phyloP scores from a whole-genome alignment of 2,329 filamentous ascomycete genomes.

The Coniochaeta sp. region DNA sequence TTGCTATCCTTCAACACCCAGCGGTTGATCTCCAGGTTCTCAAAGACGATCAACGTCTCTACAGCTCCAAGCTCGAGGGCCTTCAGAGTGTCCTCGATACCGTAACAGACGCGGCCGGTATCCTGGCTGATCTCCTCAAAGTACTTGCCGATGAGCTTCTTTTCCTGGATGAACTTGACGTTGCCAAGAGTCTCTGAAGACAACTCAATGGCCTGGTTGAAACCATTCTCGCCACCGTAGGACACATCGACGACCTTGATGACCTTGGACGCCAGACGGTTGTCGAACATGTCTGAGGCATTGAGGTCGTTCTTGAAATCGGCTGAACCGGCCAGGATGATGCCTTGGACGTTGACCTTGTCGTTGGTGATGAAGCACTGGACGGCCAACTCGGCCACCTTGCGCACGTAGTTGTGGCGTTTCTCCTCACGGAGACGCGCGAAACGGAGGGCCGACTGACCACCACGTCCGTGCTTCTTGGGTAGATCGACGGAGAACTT shows the following conservation, averaged over 20 bases:
- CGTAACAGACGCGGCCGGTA: constrained; percentile 93
- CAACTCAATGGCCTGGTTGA: constrained; percentile 98
- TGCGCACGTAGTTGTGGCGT: constrained; percentile 99
- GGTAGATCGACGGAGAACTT: constrained; percentile 98
- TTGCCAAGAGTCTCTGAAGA: constrained; percentile 93
- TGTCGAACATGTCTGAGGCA: constrained; percentile 94
- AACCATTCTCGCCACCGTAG: constrained; percentile 97
- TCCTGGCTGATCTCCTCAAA: constrained; percentile 99
- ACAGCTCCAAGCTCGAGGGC: constrained; percentile 92
- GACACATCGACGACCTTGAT: constrained; percentile 99
- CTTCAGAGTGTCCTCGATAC: constrained; percentile 95
- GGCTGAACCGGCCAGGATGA: constrained; percentile 93
- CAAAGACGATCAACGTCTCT: constrained; percentile 91
- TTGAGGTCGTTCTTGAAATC: constrained; percentile 99
- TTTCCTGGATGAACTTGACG: constrained; percentile 99
- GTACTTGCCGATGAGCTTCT: constrained; percentile 98
- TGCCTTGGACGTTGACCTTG: constrained; percentile 94
- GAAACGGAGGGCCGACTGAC: constrained; percentile 98
- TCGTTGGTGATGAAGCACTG: constrained; percentile 99
- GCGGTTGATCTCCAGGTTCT: constrained; percentile 92
- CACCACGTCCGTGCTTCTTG: constrained; percentile 99
- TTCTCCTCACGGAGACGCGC: constrained; percentile 99
- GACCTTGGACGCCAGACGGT: constrained; percentile 84
- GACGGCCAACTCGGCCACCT: constrained; percentile 94
- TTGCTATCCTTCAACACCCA: constrained; percentile 79